phyloP scores from a whole-genome alignment of 805 yeast species.

The Teunomyces atbi region DNA sequence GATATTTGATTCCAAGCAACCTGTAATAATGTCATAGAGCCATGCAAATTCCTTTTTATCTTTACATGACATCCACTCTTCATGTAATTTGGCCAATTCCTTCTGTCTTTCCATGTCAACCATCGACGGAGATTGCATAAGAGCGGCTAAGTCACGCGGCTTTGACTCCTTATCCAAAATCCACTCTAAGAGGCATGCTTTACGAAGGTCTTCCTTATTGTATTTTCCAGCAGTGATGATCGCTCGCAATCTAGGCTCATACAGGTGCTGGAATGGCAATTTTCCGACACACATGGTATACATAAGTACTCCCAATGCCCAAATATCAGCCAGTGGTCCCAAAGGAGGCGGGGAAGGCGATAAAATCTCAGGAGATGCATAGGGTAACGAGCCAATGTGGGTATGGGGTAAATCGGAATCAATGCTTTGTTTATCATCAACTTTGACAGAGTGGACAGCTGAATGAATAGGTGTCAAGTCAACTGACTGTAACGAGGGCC shows the following conservation, averaged over 20 bases:
- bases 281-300: conserved; percentile 72
- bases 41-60: conserved; percentile 23
- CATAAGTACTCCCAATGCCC: conserved; percentile 85
- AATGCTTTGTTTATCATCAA: conserved; percentile 15
- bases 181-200: conserved; percentile 37
- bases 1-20: conserved; percentile 54
- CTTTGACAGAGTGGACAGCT: conserved; percentile 3
- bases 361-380: conserved; percentile 86
- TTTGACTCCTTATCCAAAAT: conserved; percentile 16
- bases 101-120: conserved; percentile 17
- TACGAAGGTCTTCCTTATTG: conserved; percentile 45
- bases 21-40: conserved; percentile 40
- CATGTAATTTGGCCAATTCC: conserved; percentile 14
- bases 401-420: conserved; percentile 54
- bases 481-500: conserved; percentile 34
- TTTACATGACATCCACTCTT: conserved; percentile 16
- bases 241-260: conserved; percentile 74
- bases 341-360: conserved; percentile 58
- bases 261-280: conserved; percentile 81
- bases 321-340: conserved; percentile 74
- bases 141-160: conserved; percentile 7
- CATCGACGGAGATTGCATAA: conserved; percentile 14
- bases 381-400: conserved; percentile 87
- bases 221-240: conserved; percentile 68
- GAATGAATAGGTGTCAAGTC: conserved; percentile 30